A percentile compares a stretch with the other conserved stretches of the same genome.
phyloP scores from a whole-genome alignment of 2,329 filamentous ascomycete genomes.

The Polytolypa hystricis region DNA sequence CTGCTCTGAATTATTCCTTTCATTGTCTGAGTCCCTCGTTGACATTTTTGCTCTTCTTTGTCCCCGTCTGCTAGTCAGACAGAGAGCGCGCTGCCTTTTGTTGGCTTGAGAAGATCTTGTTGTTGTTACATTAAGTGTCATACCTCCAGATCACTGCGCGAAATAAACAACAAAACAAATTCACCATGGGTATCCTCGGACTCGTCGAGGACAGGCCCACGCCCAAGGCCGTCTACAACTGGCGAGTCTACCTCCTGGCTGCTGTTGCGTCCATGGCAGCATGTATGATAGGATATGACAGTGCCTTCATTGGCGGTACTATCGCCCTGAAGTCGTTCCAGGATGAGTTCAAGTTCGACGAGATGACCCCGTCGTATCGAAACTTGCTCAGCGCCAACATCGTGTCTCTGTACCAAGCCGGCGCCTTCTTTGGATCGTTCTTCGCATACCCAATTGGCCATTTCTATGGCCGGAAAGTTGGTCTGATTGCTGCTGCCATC shows the following conservation, averaged over 20 bases:
- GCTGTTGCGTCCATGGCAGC: constrained; percentile 45
- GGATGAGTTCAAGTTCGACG: constrained; percentile 53
- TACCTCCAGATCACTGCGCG: no score
- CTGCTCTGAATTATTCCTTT: no score
- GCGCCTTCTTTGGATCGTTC: constrained; percentile 71
- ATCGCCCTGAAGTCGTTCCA: constrained; percentile 59
- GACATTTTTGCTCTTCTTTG: no score
- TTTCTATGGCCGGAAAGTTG: constrained; percentile 56
- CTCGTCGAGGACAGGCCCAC: constrained; percentile 41
- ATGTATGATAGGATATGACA: constrained; percentile 54
- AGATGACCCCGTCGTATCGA: constrained; percentile 38
- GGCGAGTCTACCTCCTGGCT: constrained; percentile 46
- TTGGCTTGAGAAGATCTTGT: no score
- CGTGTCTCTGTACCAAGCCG: constrained; percentile 70
- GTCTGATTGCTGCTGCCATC: constrained; percentile 48
- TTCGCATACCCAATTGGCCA: constrained; percentile 55
- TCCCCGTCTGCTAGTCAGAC: no score
- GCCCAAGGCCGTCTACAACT: constrained; percentile 49
- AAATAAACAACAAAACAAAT: no score
- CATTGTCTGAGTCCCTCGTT: no score
- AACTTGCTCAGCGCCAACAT: constrained; percentile 61
- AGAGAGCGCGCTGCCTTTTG: no score
- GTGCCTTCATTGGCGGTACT: constrained; percentile 69
- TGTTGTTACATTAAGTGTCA: no score
- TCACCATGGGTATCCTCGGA: constrained; percentile 29